These are phyloP conservation scores for Wallacemonas sp. DNA, from an alignment of 208 protist species.

Conservation along the genomic window DNA sequence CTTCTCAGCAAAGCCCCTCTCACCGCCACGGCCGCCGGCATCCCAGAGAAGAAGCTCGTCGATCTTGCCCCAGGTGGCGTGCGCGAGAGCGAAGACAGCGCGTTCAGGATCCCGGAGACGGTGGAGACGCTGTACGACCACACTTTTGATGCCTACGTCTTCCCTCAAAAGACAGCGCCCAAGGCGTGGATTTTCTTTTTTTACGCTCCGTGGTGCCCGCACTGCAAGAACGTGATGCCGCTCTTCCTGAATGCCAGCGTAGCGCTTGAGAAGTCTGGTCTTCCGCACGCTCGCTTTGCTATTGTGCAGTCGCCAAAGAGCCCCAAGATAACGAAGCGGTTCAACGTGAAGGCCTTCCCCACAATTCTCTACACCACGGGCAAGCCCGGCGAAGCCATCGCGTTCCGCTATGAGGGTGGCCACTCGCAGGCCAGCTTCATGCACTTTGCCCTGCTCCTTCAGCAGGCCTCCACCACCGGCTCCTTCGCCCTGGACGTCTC, in stretches of 20 bases:
- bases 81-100: conserved; percentile 15
- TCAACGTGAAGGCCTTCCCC: conserved; percentile 58
- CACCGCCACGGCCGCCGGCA: neutral
- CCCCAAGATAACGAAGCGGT: conserved; percentile 44
- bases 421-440: conserved; percentile 55
- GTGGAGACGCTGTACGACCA: conserved; percentile 35
- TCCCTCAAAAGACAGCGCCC: conserved; percentile 26
- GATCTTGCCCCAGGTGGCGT: conserved; percentile 13
- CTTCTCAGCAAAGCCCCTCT: neutral
- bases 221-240: conserved; percentile 76
- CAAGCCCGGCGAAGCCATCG: conserved; percentile 29
- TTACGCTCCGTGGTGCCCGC: conserved; percentile 82
- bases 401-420: conserved; percentile 56
- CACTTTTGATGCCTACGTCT: conserved; percentile 74
- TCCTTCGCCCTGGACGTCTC: conserved; percentile 71
- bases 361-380: conserved; percentile 83
- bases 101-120: conserved; percentile 36
- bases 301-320: conserved; percentile 61
- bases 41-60: conserved; percentile 18
- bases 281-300: conserved; percentile 48
- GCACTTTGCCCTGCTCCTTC: conserved; percentile 57
- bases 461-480: conserved; percentile 39
- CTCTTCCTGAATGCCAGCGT: conserved; percentile 70
- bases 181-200: conserved; percentile 76
- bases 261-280: conserved; percentile 25